phyloP scores from a whole-genome alignment of 2,329 filamentous ascomycete genomes.

The Ophiosphaerella narmari region DNA sequence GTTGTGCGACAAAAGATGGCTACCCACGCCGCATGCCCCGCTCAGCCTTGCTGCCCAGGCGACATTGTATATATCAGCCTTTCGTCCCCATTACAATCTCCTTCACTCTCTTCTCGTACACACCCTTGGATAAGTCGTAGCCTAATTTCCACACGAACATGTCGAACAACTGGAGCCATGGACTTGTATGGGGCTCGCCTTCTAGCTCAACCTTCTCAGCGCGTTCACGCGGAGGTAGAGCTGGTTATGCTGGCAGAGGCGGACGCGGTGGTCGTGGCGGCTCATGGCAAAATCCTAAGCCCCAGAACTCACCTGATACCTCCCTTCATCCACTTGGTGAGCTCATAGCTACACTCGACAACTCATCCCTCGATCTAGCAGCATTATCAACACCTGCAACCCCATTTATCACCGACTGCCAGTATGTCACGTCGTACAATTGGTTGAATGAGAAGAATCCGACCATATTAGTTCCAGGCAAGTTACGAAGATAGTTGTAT shows the following conservation, averaged over 20 bases:
- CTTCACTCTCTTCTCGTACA: no score
- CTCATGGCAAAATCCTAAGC: slow-evolving; percentile 11
- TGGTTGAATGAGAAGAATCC: slow-evolving; percentile 49
- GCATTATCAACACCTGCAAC: background rate
- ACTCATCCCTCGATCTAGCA: slow-evolving; percentile 10
- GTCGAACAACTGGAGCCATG: no score
- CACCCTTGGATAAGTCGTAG: no score
- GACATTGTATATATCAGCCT: no score
- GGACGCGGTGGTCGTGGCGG: slow-evolving; percentile 18
- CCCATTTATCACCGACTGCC: slow-evolving; percentile 44
- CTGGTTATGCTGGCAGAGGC: slow-evolving; percentile 23
- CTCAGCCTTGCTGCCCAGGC: no score
- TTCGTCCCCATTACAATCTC: no score
- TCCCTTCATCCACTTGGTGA: slow-evolving; percentile 39
- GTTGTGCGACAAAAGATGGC: no score
- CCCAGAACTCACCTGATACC: slow-evolving; percentile 14
- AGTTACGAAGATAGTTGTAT: background rate
- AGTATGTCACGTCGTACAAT: slow-evolving; percentile 59
- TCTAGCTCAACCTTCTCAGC: no score
- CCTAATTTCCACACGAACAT: no score
- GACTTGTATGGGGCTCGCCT: no score
- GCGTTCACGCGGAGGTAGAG: no score
- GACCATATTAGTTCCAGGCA: slow-evolving; percentile 46
- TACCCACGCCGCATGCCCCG: no score
- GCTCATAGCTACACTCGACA: slow-evolving; percentile 24